Percentiles rank a stretch among this genome's conserved stretches.
Conservation (phyloP, 805 yeast species). For the Schizosaccharomyces cryophilus region DNA sequence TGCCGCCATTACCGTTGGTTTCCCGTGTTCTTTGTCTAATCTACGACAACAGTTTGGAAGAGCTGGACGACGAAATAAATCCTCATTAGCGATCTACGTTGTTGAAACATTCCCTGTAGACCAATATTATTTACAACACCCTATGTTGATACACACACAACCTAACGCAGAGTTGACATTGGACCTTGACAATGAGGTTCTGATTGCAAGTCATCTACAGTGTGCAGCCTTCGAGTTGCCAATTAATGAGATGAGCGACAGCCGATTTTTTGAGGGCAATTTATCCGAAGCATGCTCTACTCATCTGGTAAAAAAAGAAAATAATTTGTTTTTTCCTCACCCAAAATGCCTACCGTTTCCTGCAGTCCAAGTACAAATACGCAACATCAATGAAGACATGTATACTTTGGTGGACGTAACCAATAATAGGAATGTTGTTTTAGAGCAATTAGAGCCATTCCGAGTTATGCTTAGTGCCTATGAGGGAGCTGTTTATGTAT, state of each 20-base stretch:
- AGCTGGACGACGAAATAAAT: conserved; percentile 74
- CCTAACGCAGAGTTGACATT: conserved; percentile 35
- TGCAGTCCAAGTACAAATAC: conserved; percentile 40
- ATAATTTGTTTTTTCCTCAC: conserved; percentile 23
- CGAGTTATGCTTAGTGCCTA: conserved; percentile 76
- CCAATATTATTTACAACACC: conserved; percentile 54
- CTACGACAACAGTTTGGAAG: conserved; percentile 92
- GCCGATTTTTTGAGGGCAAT: conserved; percentile 28
- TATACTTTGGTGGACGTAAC: conserved; percentile 83
- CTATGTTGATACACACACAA: conserved; percentile 29
- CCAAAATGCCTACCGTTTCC: conserved; percentile 62
- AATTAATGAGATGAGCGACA: conserved; percentile 28
- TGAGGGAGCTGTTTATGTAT: conserved; percentile 69
- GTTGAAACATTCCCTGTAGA: conserved; percentile 70
- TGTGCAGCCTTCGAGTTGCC: conserved; percentile 86
- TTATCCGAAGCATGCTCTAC: conserved; percentile 16
- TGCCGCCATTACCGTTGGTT: conserved; percentile 78
- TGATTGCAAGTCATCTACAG: conserved; percentile 65
- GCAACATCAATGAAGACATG: conserved; percentile 49
- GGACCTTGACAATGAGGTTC: conserved; percentile 34
- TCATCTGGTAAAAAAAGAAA: conserved; percentile 14
- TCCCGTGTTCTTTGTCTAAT: conserved; percentile 67
- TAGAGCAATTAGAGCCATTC: conserved; percentile 74
- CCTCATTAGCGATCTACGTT: conserved; percentile 63
- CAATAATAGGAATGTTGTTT: conserved; percentile 43